phyloP scores from a whole-genome alignment of 495 filamentous ascomycete genomes.

The Penicillium lagena region DNA sequence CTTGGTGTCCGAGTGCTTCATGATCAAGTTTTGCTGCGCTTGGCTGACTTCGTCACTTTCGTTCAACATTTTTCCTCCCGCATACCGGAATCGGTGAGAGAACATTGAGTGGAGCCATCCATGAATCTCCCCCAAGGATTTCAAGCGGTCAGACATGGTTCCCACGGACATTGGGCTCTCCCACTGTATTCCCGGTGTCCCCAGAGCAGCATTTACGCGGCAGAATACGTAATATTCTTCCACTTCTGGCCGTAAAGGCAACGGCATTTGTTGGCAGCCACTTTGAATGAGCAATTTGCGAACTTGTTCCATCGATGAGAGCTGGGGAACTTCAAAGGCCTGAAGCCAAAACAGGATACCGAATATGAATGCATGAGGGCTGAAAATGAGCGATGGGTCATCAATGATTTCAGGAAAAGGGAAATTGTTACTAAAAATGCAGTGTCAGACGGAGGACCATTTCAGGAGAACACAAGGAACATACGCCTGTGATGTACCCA shows the following conservation, averaged over 20 bases:
- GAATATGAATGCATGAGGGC: slow-evolving; percentile 17
- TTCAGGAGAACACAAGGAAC: background rate
- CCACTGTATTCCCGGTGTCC: slow-evolving; percentile 4
- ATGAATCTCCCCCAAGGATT: slow-evolving; percentile 17
- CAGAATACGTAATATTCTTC: slow-evolving; percentile 18
- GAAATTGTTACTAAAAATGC: slow-evolving; percentile 17
- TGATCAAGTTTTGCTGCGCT: slow-evolving; percentile 32
- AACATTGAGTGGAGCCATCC: slow-evolving; percentile 16
- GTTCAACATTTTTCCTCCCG: slow-evolving; percentile 18
- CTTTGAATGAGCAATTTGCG: slow-evolving; percentile 10
- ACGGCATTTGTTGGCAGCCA: slow-evolving; percentile 13
- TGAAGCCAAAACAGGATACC: slow-evolving; percentile 13
- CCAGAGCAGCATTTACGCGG: slow-evolving; percentile 8
- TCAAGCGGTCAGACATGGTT: slow-evolving; percentile 13
- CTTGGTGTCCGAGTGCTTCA: slow-evolving; percentile 20
- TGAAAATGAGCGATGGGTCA: slow-evolving; percentile 19
- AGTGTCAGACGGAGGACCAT: background rate
- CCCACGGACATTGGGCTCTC: slow-evolving; percentile 7
- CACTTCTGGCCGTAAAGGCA: slow-evolving; percentile 12
- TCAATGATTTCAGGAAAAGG: slow-evolving; percentile 19
- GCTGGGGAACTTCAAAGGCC: slow-evolving; percentile 12
- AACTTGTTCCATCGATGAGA: slow-evolving; percentile 17
- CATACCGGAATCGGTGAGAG: slow-evolving; percentile 12
- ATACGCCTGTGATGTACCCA: slow-evolving; percentile 13
- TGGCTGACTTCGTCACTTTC: slow-evolving; percentile 22